Base-by-base conservation (phyloP, 176 grass and related monocot species). In the Oryza rufipogon region DNA sequence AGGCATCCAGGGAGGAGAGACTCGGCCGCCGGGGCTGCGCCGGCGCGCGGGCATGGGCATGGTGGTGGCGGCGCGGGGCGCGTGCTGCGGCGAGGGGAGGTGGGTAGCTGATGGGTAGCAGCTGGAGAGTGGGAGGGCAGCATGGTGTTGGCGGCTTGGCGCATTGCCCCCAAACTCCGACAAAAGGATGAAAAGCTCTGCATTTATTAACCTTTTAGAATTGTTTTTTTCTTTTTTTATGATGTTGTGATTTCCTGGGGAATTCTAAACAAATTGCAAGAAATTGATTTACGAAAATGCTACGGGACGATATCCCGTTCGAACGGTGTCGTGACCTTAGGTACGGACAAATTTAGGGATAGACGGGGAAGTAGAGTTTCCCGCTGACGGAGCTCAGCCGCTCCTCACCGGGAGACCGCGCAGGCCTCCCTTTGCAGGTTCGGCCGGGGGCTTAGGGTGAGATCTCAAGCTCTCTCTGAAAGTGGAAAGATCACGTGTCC, bases 1-100 rank as follows among this genome's bases (percentile, higher is more conserved):
- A 96, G 70, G 45, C 7, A 63, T 25, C 26, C 9, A 6, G 77
- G 81, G 68, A 90, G 90, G 82, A 81, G 74, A 20, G 70, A 30
- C 64, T 46, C 85, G 7, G 85, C 10, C 7, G 61, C 73, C 51
- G 45, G 61, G 4, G 73, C 48, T 3, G 60, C 42, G 11, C 54
- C 77, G 7, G 81, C 91, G 56, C 68, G 39, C 67, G 74, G 85
- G 77, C 81, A 28, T 28, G 28, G 28, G 28, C 26, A 87, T 81
- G 54, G 46, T 38, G 58, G 3, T 20, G 80, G 26, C 52, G 25
- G 16, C 17, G 54, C 54, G 49, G 66, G 44, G 71, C 47, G 33
- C n/a, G 66, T 76, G 64, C 71, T 78, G 70, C 76, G 64, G 64
- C 77, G 54, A 45, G 51, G 12, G 41, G 10, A 60, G 19, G 61